Base-by-base conservation (phyloP, 2,329 filamentous ascomycete species). In the Hypoxylon sp. region DNA sequence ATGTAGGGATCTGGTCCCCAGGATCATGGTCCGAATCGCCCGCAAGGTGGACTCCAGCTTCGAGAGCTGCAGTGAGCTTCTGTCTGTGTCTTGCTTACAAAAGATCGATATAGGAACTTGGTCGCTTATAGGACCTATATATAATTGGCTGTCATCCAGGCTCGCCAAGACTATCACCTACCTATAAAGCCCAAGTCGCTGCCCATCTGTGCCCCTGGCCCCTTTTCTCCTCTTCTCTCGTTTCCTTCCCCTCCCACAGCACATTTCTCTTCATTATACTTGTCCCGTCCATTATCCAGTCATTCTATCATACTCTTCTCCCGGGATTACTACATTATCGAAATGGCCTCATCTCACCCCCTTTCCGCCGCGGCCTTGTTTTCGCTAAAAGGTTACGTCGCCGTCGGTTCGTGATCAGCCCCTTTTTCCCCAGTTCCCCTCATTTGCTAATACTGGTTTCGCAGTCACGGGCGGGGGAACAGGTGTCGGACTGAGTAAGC, bases 391-490 rank as follows among this genome's bases (percentile, higher is more conserved):
- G 69, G 60, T 7, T 75, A 71, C 62, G 71, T 76, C 61, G 72
- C 65, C n/a, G 73, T 76, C 56, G 75, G 75, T 75, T 41, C 11
- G 74, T 73, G 28, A 34, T 23, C 11, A 9, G n/a, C 17, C 60
- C 61, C 45, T 51, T 60, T 51, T 43, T 30, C 25, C 25, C 48
- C 1, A 10, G 1, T 59, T 57, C 61, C 51, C 50, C 46, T 68
- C 43, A 49, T 59, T 50, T 38, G 17, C 60, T 65, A 51, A 67
- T 56, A 28, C 14, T 14, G 51, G 11, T 41, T 21, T 9, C 61
- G 14, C 23, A 76, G 75, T 76, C 0, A 76, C 74, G 11, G 74
- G 74, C 28, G 74, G 74, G 1, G 74, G 74, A n/a, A 76, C 74
- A 9, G 74, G 74, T n/a, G 43, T 72, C 13, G 74, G 74, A 51